These are phyloP conservation scores for Hyphopichia khmerensis DNA, from an alignment of 1,139 yeast species.

Conservation along the genomic window DNA sequence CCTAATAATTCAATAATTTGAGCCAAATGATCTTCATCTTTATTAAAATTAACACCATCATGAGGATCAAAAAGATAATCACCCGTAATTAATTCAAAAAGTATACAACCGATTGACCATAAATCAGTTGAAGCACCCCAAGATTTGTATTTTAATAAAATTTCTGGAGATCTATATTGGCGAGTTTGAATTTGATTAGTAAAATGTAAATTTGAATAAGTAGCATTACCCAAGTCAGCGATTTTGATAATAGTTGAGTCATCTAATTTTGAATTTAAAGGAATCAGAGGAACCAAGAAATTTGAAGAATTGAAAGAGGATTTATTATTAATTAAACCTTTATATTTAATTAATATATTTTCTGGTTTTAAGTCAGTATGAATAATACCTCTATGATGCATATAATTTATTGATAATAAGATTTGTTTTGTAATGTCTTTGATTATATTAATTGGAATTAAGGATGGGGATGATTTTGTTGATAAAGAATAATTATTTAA, in stretches of 20 bases:
- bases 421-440: slow-evolving; percentile 40
- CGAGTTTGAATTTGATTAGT: slow-evolving; percentile 85
- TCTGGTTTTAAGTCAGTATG: slow-evolving; percentile 49
- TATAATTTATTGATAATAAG: slow-evolving; percentile 37
- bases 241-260: slow-evolving; percentile 45
- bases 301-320: not conserved
- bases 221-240: slow-evolving; percentile 87
- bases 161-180: slow-evolving; percentile 84
- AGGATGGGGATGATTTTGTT: not conserved
- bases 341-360: slow-evolving; percentile 29
- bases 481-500: not conserved
- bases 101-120: slow-evolving; percentile 82
- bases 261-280: slow-evolving; percentile 2
- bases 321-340: slow-evolving; percentile 20
- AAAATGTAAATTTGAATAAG: slow-evolving; percentile 70
- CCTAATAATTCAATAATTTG: slow-evolving; percentile 72
- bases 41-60: slow-evolving; percentile 57
- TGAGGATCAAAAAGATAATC: slow-evolving; percentile 85
- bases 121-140: slow-evolving; percentile 88
- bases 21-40: slow-evolving; percentile 86
- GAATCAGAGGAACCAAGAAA: slow-evolving; percentile 1
- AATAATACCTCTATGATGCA: slow-evolving; percentile 43
- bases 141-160: slow-evolving; percentile 55
- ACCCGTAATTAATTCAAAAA: slow-evolving; percentile 80
- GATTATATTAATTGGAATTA: slow-evolving; percentile 30